These are phyloP conservation scores for Penicillium sp. DNA, from an alignment of 2,329 filamentous ascomycete species.

Conservation along the genomic window DNA sequence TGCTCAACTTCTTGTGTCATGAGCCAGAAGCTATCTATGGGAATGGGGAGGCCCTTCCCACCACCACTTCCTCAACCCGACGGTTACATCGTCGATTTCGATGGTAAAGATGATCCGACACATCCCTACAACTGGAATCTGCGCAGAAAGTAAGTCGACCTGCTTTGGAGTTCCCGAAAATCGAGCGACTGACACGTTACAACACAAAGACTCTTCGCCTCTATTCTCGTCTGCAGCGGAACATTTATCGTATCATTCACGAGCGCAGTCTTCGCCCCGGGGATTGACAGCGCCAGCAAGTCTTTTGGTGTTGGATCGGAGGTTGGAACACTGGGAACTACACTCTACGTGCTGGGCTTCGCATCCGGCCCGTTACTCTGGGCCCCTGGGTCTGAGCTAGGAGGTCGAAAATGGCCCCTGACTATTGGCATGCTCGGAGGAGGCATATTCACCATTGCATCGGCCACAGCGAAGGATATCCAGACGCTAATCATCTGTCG, in stretches of 20 bases:
- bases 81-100: constrained; percentile 56
- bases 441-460: constrained; percentile 46
- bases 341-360: constrained; percentile 51
- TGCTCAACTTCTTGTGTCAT: no score
- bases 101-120: constrained; percentile 50
- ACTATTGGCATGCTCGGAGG: constrained; percentile 41
- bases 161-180: not conserved
- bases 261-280: constrained; percentile 64
- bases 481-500: constrained; percentile 43
- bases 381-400: constrained; percentile 61
- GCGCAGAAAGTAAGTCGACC: constrained; percentile 43
- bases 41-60: constrained; percentile 49
- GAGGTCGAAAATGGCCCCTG: constrained; percentile 54
- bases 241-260: constrained; percentile 52
- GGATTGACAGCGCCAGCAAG: constrained; percentile 54
- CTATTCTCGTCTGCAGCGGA: constrained; percentile 39
- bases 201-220: constrained; percentile 19
- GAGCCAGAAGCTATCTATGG: constrained; percentile 13
- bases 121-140: constrained; percentile 54
- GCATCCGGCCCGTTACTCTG: constrained; percentile 60
- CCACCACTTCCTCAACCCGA: constrained; percentile 48
- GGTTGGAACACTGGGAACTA: constrained; percentile 46
- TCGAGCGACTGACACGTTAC: not conserved
- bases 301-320: constrained; percentile 45
- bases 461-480: constrained; percentile 41